Percentiles rank a stretch among this genome's conserved stretches.
These are phyloP conservation scores for Wickerhamiella brachini DNA, from an alignment of 805 yeast genomes.

Conservation along the genomic window DNA sequence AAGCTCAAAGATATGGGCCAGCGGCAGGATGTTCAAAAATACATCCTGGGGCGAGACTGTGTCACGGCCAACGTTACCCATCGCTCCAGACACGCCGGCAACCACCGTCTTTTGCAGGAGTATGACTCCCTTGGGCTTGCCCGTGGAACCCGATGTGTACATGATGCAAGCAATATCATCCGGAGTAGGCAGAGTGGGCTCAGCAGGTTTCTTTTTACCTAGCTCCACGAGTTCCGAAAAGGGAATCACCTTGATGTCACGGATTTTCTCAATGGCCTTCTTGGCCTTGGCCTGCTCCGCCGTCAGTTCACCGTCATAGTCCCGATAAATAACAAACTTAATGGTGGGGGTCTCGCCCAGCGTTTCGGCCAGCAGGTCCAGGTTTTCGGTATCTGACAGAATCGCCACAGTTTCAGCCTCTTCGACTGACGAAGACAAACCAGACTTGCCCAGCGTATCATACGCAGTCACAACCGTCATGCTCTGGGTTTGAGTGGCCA, in stretches of 20 bases:
- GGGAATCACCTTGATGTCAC: conserved; percentile 54
- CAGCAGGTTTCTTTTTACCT: conserved; percentile 42
- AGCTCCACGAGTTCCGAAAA: conserved; percentile 49
- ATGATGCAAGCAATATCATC: conserved; percentile 59
- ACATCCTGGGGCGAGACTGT: conserved; percentile 47
- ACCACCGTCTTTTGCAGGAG: conserved; percentile 52
- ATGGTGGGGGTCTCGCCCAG: conserved; percentile 43
- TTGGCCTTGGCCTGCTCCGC: conserved; percentile 47
- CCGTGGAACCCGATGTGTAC: conserved; percentile 84
- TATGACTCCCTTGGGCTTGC: conserved; percentile 75
- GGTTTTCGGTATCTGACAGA: conserved; percentile 69
- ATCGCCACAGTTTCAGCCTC: conserved; percentile 71
- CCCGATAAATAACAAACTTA: conserved; percentile 59
- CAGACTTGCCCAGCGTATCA: conserved; percentile 22
- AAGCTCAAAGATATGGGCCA: conserved; percentile 92
- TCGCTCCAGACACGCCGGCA: conserved; percentile 78
- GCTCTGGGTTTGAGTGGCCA: conserved; percentile 64
- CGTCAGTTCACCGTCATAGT: conserved; percentile 33
- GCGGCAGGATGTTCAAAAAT: conserved; percentile 77
- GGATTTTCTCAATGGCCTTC: conserved; percentile 37
- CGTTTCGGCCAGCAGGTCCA: conserved; percentile 56
- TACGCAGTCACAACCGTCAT: conserved; percentile 92
- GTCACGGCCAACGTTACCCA: conserved; percentile 42
- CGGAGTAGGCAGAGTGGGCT: conserved; percentile 36
- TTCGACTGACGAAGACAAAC: conserved; percentile 64